Conservation (phyloP, 2,329 filamentous ascomycete genomes). For the Juglanconis oblonga region DNA sequence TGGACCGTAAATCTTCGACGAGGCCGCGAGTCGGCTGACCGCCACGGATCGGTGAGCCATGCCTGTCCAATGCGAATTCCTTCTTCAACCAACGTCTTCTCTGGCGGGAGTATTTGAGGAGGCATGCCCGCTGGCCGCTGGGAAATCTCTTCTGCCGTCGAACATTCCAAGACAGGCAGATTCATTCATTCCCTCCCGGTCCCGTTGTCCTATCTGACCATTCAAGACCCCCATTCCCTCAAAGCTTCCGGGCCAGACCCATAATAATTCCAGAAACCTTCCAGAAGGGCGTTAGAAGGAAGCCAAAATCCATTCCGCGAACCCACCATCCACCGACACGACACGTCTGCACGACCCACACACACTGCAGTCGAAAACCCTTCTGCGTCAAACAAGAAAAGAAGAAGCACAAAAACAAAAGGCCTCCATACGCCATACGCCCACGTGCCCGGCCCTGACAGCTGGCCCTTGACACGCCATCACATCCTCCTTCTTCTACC, state of each 20-base stretch:
- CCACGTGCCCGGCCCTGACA: neutral
- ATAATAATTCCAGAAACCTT: constrained; percentile 3
- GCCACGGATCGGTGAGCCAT: constrained; percentile 12
- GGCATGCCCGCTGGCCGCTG: neutral
- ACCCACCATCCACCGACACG: neutral
- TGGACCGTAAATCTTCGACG: neutral
- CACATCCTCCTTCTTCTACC: neutral
- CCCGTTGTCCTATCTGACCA: neutral
- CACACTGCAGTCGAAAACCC: neutral
- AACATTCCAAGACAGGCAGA: neutral
- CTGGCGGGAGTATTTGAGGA: constrained; percentile 10
- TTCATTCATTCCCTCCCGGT: constrained; percentile 1
- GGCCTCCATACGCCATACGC: neutral
- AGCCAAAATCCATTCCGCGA: constrained; percentile 5
- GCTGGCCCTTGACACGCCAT: neutral
- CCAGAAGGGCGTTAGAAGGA: constrained; percentile 18
- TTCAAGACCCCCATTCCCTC: neutral
- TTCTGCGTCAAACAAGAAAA: neutral
- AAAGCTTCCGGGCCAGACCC: neutral
- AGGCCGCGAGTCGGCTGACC: constrained; percentile 14
- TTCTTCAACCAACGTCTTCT: neutral
- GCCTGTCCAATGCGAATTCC: constrained; percentile 10
- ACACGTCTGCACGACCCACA: constrained; percentile 5
- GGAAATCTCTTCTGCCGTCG: neutral
- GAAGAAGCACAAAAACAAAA: neutral